Base-by-base conservation (phyloP, 2,329 filamentous ascomycete species). In the Calonectria hongkongensis region DNA sequence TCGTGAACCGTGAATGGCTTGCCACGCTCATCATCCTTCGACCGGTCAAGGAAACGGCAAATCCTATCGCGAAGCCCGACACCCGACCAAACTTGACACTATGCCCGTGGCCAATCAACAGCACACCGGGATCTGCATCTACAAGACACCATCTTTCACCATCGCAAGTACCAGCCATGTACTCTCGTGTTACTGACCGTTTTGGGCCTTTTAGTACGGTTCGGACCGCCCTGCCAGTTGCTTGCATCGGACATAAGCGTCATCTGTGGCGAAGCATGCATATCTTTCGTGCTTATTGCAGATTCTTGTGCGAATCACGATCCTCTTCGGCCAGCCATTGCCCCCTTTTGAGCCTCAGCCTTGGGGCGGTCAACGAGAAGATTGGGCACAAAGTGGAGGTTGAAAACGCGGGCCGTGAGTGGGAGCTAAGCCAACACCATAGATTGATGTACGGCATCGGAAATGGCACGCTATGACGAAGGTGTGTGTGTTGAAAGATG, bases 311-410 rank as follows among this genome's bases (percentile, higher is more conserved):
- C 64, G 56, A 58, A 58, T 68, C 48, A 64, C 45, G 28, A 5
- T 36, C n/a, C 48, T 50, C 62, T 41, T 39, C 12, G n/a, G 16
- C 21, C 12, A 18, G 51, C 33, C 25, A 21, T 39, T 47, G 18
- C 25, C 30, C 15, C 21, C 33, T 25, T 25, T 30, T 25, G 13
- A 71, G 71, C 56, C 71, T 67, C 67, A 56, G 25, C 36, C 39
- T 50, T 41, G 54, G 27, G 41, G 47, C 63, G 47, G 68, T 54
- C 67, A 47, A 43, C 45, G 33, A 41, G 30, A 39, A 18, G 13
- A 68, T 68, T 67, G 56, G 71, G 68, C 68, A 73, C 28, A n/a
- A 63, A 70, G 47, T 76, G 63, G 33, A 72, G 69, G 67, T 43
- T 30, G 66, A 66, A 33, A 56, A 43, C 51, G 36, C 62, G 30